Evolutionary conservation across 2,329 filamentous ascomycete species (phyloP), one percentile per base, ranked within the genome.

Genomic region (Talaromyces sp.): DNA sequence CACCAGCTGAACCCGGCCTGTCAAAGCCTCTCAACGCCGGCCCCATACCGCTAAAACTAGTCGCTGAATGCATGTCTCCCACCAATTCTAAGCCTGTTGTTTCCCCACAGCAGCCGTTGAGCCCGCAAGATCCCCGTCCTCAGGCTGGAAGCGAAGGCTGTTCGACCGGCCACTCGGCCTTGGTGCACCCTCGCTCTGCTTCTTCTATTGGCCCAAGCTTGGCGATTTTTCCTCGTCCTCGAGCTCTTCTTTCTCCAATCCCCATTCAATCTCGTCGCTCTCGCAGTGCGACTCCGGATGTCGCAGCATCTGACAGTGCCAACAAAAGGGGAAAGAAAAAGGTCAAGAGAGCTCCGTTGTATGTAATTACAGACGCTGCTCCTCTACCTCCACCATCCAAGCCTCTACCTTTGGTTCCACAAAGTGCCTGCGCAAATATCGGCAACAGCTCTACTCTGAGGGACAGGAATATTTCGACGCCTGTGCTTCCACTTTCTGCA

Each of bases 341-440:
- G 19, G 27, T 22, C 13, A 67, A 61, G 36, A 43, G 45, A 59
- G 31, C 65, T 59, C 67, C 62, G 27, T 56, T 64, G 61, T 66
- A 66, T 56, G 64, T 63, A 25, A 69, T 77, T 17, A 69, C 77
- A 40, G 69, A 73, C 15, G 75, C 76, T 43, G 74, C 76, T 67
- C 71, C 76, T 22, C 56, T 63, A 29, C 77, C 77, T 17, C 75
- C 76, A 36, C 77, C 77, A 13, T 74, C 69, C 29, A 71, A 68
- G 36, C 75, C 77, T 34, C 63, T 78, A 4, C 77, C 77, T 59
- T 73, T 73, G 4, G 64, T 78, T 8, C 77, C 77, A 10, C 68
- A 72, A 36, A 58, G 64, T 53, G 59, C 59, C 27, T 43, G 31
- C 47, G 36, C 34, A 25, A 49, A 62, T 19, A 19, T n/a, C 49